Evolutionary conservation across 495 filamentous ascomycete genomes (phyloP).

Genomic region (Acidomyces sp.): DNA sequence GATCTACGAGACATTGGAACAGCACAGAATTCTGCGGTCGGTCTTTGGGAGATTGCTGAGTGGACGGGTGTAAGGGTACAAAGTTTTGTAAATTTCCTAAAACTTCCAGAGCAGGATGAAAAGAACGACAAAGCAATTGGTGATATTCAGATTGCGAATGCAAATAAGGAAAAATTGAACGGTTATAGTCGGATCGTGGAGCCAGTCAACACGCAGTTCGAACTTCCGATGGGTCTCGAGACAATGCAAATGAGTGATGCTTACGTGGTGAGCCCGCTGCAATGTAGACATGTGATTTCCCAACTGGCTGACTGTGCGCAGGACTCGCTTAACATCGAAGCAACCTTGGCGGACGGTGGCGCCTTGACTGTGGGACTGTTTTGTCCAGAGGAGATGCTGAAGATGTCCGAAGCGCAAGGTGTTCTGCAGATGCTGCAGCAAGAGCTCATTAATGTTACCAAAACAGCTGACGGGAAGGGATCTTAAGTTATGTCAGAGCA

Average conservation of each 20-base stretch:
- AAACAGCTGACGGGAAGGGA: no score
- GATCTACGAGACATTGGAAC: constrained; percentile 35
- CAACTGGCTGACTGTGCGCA: constrained; percentile 22
- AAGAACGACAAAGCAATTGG: neutral
- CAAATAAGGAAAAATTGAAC: constrained; percentile 1
- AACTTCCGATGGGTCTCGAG: constrained; percentile 17
- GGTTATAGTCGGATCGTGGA: neutral
- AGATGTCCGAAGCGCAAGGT: constrained; percentile 22
- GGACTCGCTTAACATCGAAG: constrained; percentile 45
- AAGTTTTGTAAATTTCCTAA: constrained; percentile 46
- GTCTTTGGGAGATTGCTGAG: constrained; percentile 31
- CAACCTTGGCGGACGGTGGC: constrained; percentile 32
- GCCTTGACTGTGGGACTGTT: constrained; percentile 44
- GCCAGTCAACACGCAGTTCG: constrained; percentile 7
- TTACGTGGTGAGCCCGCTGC: constrained; percentile 26
- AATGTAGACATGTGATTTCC: neutral
- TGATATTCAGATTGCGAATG: neutral
- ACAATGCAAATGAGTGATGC: constrained; percentile 19
- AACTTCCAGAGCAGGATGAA: constrained; percentile 24
- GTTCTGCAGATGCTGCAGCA: constrained; percentile 21
- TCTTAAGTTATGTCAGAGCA: no score
- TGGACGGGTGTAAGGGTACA: constrained; percentile 36
- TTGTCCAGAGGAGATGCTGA: constrained; percentile 28
- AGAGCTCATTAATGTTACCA: no score
- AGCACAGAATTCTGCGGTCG: constrained; percentile 28